Evolutionary conservation across 257 asterid species (phyloP).

Genomic region (Nicotiana tomentosiformis): DNA sequence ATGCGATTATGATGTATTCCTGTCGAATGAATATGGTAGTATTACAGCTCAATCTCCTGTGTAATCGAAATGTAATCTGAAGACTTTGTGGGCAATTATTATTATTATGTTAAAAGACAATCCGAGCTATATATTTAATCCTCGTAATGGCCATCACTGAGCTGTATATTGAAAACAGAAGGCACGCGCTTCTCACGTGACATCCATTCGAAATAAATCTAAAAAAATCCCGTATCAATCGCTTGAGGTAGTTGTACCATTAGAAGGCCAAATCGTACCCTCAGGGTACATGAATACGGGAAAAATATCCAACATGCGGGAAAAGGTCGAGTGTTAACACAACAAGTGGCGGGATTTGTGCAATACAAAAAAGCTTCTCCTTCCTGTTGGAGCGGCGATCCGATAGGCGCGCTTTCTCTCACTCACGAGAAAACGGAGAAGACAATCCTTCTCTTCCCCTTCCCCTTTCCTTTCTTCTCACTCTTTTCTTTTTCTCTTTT

Average conservation of each 20-base stretch:
- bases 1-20: no score
- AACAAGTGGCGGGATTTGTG: slow-evolving; percentile 68
- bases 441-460: background rate
- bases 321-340: background rate
- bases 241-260: background rate
- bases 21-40: no score
- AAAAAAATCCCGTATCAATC: background rate
- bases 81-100: no score
- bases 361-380: slow-evolving; percentile 30
- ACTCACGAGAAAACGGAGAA: slow-evolving; percentile 24
- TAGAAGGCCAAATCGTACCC: background rate
- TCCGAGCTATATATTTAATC: no score
- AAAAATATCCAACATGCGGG: background rate
- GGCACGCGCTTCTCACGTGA: background rate
- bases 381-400: slow-evolving; percentile 40
- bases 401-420: slow-evolving; percentile 29
- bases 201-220: background rate
- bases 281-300: background rate
- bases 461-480: background rate
- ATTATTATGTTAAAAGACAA: no score
- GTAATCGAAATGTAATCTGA: no score
- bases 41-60: no score
- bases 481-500: background rate
- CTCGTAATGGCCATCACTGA: background rate
- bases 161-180: background rate